These are phyloP conservation scores for Lepiota brunneoincarnata DNA, from an alignment of 768 basidiomycete genomes.

Conservation along the genomic window DNA sequence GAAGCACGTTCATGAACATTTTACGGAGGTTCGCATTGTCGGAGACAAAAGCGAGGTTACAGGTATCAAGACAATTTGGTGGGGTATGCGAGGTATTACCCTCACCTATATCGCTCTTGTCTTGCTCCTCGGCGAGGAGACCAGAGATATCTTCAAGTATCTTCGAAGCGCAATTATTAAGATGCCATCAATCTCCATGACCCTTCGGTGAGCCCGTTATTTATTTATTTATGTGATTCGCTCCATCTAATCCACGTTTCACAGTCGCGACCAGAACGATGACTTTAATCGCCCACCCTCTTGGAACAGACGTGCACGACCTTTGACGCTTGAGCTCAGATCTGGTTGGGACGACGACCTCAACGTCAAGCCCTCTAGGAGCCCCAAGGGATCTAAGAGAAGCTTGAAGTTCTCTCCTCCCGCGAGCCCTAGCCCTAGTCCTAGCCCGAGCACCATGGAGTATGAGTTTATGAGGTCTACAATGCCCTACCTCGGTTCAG, in stretches of 20 bases:
- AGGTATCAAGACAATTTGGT: slow-evolving; percentile 34
- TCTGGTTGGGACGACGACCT: slow-evolving; percentile 53
- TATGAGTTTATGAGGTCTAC: slow-evolving; percentile 45
- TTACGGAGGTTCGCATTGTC: slow-evolving; percentile 33
- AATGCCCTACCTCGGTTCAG: slow-evolving; percentile 42
- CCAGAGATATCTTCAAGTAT: slow-evolving; percentile 34
- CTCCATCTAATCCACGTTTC: not conserved
- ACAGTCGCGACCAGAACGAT: not conserved
- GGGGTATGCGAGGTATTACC: slow-evolving; percentile 37
- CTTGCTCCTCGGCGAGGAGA: slow-evolving; percentile 36
- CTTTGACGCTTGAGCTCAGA: slow-evolving; percentile 34
- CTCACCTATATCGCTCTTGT: slow-evolving; percentile 35
- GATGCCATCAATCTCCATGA: not conserved
- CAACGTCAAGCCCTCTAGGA: slow-evolving; percentile 29
- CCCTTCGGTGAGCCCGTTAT: not conserved
- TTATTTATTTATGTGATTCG: not conserved
- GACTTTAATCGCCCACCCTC: slow-evolving; percentile 17
- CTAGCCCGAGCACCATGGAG: slow-evolving; percentile 27
- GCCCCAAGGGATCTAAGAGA: slow-evolving; percentile 12
- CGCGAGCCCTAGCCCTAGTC: slow-evolving; percentile 20
- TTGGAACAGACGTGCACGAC: slow-evolving; percentile 19
- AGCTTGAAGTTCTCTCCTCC: slow-evolving; percentile 16
- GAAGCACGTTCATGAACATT: slow-evolving; percentile 41
- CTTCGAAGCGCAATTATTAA: slow-evolving; percentile 12
- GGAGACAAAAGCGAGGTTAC: slow-evolving; percentile 20